Conservation (phyloP, 805 yeast species). For the Middelhovenomyces tepae region DNA sequence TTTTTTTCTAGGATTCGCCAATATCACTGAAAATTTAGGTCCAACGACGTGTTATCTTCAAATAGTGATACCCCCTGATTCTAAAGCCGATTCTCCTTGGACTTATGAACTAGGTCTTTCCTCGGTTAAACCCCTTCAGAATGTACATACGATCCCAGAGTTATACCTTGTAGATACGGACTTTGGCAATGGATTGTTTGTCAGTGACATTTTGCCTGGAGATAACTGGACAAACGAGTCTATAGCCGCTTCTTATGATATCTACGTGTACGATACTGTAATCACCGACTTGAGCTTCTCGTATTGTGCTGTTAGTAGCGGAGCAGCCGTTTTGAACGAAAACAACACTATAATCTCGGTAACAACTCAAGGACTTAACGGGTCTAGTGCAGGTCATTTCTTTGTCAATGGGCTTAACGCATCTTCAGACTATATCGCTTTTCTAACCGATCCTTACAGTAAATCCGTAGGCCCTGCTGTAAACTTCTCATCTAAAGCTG, state of each 20-base stretch:
- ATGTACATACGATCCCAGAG: conserved; percentile 10
- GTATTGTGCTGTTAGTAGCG: conserved; percentile 63
- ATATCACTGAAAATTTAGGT: conserved; percentile 17
- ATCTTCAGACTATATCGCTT: conserved; percentile 56
- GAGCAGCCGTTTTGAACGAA: conserved; percentile 34
- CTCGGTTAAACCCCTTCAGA: conserved; percentile 10
- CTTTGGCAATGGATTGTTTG: conserved; percentile 53
- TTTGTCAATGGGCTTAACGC: conserved; percentile 50
- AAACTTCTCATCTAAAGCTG: conserved; percentile 46
- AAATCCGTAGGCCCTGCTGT: conserved; percentile 28
- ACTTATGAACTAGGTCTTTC: conserved; percentile 52
- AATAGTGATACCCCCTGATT: not conserved
- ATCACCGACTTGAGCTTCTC: conserved; percentile 38
- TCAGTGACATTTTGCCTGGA: conserved; percentile 31
- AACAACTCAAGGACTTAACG: conserved; percentile 39
- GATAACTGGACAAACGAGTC: not conserved
- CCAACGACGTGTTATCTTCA: conserved; percentile 21
- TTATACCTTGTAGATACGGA: conserved; percentile 60
- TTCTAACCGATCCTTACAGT: conserved; percentile 35
- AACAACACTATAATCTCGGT: conserved; percentile 21
- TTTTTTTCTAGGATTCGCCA: conserved; percentile 21
- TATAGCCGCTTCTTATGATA: conserved; percentile 15
- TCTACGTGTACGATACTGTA: conserved; percentile 33
- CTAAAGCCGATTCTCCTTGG: conserved; percentile 34
- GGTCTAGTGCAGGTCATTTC: conserved; percentile 46